Base-by-base conservation (phyloP, 2,329 filamentous ascomycete genomes). In the Alternaria solani region DNA sequence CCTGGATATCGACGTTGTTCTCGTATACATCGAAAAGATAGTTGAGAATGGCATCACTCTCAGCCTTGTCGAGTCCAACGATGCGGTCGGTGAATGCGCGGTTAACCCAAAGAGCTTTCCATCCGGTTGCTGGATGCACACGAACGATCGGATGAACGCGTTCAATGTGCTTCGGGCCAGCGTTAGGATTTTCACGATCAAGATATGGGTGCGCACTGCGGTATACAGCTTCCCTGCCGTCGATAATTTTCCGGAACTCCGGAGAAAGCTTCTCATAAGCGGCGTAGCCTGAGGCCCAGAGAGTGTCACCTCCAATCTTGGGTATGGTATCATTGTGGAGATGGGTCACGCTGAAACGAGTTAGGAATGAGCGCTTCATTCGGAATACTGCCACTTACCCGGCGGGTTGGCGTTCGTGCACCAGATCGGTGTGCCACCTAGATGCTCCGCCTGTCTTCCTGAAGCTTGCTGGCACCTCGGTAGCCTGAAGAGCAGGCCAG, bases 261-360 rank as follows among this genome's bases (percentile, higher is more conserved):
- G 89, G 90, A 1, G 87, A 90, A 0, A 92, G 83, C 77, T 92
- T 92, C 76, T 91, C 89, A 67, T 92, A 92, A 0, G 89, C 89
- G 0, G 86, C 81, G 71, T 92, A 92, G 1, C 89, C 74, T 59
- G 84, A 88, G 0, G 89, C 88, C 89, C 90, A 92, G 0, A 92
- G 83, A 0, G 90, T 92, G 74, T 92, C 90, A 11, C 90, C 90
- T 1, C 90, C 90, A 0, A 87, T 72, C 0, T 81, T 82, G 0
- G 89, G 88, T 0, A 92, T 81, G 0, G 88, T 88, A 72, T 91
- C 89, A 55, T 90, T 90, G 78, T 91, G 88, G 6, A 91, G 80
- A 72, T 91, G 88, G 0, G 89, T 91, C 54, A 91, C 86, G 32
- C 76, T 74, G 26, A 14, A 8, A 25, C 1, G 4, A 11, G 23